Percentiles rank a stretch among this genome's conserved stretches.
Conservation (phyloP, 2,329 filamentous ascomycete species). For the Talaromyces sp. region DNA sequence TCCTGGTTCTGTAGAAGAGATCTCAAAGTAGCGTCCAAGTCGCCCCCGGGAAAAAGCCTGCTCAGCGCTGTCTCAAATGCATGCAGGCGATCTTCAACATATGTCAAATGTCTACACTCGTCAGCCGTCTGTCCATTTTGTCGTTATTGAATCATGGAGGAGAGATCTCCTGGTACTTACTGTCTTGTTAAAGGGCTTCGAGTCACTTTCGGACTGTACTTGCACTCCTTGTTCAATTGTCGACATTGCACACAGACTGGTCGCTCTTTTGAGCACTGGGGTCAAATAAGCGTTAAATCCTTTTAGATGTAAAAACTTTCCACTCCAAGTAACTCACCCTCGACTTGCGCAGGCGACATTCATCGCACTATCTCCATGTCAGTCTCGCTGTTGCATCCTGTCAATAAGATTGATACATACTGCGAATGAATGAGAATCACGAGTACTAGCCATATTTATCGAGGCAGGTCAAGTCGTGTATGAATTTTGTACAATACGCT, state of each 20-base stretch:
- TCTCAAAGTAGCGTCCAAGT: slow-evolving; percentile 42
- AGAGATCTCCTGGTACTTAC: slow-evolving; percentile 27
- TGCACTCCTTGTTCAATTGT: slow-evolving; percentile 45
- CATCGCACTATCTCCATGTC: slow-evolving; percentile 37
- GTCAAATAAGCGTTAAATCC: slow-evolving; percentile 5
- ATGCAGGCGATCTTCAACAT: slow-evolving; percentile 44
- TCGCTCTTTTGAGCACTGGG: slow-evolving; percentile 46
- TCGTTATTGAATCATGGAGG: slow-evolving; percentile 7
- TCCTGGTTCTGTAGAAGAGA: slow-evolving; percentile 43
- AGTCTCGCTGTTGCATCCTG: slow-evolving; percentile 4
- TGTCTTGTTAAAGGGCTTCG: slow-evolving; percentile 47
- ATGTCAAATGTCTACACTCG: slow-evolving; percentile 39
- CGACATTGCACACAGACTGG: slow-evolving; percentile 43
- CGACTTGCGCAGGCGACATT: slow-evolving; percentile 44
- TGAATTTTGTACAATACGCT: slow-evolving; percentile 31
- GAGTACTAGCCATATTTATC: slow-evolving; percentile 43
- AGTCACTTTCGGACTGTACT: slow-evolving; percentile 46
- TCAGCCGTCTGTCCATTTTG: slow-evolving; percentile 14
- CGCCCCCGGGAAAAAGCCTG: slow-evolving; percentile 43
- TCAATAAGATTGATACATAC: slow-evolving; percentile 29
- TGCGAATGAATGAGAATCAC: slow-evolving; percentile 45
- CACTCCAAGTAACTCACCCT: slow-evolving; percentile 30
- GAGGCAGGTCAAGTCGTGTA: slow-evolving; percentile 23
- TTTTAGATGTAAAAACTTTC: not conserved
- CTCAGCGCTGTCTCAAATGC: slow-evolving; percentile 42